Evolutionary conservation across 805 yeast genomes (phyloP).

Genomic region (Wickerhamomyces alni): DNA sequence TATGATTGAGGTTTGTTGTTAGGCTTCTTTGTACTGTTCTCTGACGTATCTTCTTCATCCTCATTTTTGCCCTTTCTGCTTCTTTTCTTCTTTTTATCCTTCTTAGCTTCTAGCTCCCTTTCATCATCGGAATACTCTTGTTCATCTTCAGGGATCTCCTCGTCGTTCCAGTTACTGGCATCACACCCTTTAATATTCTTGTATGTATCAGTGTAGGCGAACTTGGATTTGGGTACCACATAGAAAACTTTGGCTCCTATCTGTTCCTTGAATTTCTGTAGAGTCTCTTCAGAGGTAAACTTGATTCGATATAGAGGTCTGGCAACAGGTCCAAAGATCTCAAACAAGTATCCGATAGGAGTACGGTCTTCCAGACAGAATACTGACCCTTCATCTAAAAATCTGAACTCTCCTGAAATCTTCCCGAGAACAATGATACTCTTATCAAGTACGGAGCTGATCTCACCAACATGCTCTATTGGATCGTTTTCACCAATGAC

Average conservation of each 20-base stretch:
- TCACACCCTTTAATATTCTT: conserved; percentile 79
- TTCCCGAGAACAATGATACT: conserved; percentile 67
- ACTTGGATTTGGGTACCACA: conserved; percentile 77
- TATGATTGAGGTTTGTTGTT: conserved; percentile 1
- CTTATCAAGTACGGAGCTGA: conserved; percentile 64
- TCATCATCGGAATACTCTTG: conserved; percentile 96
- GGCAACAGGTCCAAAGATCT: conserved; percentile 84
- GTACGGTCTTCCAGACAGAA: conserved; percentile 70
- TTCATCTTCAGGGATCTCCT: conserved; percentile 88
- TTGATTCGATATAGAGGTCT: conserved; percentile 77
- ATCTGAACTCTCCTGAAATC: conserved; percentile 77
- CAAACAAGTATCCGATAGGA: conserved; percentile 72
- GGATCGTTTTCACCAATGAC: conserved; percentile 52
- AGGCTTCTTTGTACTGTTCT: not conserved
- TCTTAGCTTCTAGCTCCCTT: conserved; percentile 67
- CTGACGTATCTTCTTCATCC: conserved; percentile 3
- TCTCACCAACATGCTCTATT: conserved; percentile 64
- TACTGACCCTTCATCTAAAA: conserved; percentile 74
- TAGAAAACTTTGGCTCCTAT: conserved; percentile 61
- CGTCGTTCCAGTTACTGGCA: conserved; percentile 93
- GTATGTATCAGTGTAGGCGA: conserved; percentile 68
- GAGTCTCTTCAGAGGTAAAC: conserved; percentile 46
- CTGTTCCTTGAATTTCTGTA: conserved; percentile 37
- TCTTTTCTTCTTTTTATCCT: conserved; percentile 50
- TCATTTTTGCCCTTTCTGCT: conserved; percentile 24